These are phyloP conservation scores for Durio zibethinus DNA, from an alignment of 345 rosid genomes.

Conservation along the genomic window DNA sequence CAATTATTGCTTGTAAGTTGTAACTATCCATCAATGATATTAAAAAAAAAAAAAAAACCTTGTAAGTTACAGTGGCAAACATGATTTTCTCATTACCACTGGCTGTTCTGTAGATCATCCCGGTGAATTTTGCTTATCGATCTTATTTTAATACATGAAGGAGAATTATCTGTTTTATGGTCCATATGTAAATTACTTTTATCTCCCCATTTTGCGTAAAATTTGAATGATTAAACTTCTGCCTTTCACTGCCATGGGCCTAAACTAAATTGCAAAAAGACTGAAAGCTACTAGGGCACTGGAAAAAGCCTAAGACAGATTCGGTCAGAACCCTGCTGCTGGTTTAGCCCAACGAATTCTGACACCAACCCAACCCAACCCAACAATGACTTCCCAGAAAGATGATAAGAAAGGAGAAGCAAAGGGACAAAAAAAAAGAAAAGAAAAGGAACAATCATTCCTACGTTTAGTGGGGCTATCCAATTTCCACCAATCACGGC, in stretches of 20 bases:
- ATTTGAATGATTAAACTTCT: no score
- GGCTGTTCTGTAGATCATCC: no score
- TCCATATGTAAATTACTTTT: no score
- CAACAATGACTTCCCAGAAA: not conserved
- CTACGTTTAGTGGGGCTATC: not conserved
- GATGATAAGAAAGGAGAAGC: not conserved
- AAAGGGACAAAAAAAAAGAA: no score
- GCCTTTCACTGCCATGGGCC: not conserved
- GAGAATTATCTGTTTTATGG: no score
- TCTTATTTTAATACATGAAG: no score
- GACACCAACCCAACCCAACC: not conserved
- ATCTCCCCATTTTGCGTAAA: no score
- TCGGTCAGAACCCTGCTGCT: not conserved
- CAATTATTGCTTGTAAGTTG: not conserved
- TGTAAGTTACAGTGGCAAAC: no score
- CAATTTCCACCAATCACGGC: not conserved
- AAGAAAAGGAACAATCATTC: not conserved
- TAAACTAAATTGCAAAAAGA: not conserved
- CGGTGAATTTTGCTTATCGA: no score
- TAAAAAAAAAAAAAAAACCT: no score
- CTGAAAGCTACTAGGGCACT: not conserved
- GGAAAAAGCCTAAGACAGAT: not conserved
- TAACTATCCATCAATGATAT: not conserved
- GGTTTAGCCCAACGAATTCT: not conserved
- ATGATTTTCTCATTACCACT: no score